phyloP scores from a whole-genome alignment of 2,329 filamentous ascomycete species.

The Talaromyces piceae region DNA sequence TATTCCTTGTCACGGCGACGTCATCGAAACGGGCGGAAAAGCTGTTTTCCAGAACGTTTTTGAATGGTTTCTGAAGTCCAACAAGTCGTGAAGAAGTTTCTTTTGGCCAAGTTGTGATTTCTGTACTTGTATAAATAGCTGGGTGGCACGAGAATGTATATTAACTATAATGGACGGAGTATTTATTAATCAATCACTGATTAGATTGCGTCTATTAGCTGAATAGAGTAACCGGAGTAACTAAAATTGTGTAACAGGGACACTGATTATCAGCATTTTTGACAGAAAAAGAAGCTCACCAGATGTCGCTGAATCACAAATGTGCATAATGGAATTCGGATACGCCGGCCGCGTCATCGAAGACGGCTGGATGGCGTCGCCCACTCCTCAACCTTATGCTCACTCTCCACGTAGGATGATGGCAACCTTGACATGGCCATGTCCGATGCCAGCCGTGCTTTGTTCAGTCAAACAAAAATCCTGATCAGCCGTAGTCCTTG shows the following conservation, averaged over 20 bases:
- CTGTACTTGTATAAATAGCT: not conserved
- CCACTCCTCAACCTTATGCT: not conserved
- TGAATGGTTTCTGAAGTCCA: slow-evolving; percentile 75
- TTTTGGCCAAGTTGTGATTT: not conserved
- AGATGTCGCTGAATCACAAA: not conserved
- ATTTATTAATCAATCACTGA: too few relatives aligned
- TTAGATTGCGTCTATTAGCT: too few relatives aligned
- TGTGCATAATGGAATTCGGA: not conserved
- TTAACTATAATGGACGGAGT: too few relatives aligned
- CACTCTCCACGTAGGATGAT: too few relatives aligned
- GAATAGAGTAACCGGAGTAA: too few relatives aligned
- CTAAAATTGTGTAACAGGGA: too few relatives aligned
- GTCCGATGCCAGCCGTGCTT: not conserved
- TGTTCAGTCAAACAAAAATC: not conserved
- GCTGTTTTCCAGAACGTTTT: slow-evolving; percentile 69
- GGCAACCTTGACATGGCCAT: not conserved
- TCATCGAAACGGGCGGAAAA: slow-evolving; percentile 69
- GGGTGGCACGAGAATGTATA: too few relatives aligned
- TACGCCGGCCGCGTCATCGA: not conserved
- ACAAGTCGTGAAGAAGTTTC: slow-evolving; percentile 16
- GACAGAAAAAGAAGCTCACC: not conserved
- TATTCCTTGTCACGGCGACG: slow-evolving; percentile 90
- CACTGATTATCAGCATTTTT: too few relatives aligned
- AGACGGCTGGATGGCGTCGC: not conserved
- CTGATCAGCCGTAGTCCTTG: not conserved